A percentile compares a stretch with the other conserved stretches of the same genome.
These are phyloP conservation scores for Eimeria maxima DNA, from an alignment of 169 alveolate species.

Conservation along the genomic window DNA sequence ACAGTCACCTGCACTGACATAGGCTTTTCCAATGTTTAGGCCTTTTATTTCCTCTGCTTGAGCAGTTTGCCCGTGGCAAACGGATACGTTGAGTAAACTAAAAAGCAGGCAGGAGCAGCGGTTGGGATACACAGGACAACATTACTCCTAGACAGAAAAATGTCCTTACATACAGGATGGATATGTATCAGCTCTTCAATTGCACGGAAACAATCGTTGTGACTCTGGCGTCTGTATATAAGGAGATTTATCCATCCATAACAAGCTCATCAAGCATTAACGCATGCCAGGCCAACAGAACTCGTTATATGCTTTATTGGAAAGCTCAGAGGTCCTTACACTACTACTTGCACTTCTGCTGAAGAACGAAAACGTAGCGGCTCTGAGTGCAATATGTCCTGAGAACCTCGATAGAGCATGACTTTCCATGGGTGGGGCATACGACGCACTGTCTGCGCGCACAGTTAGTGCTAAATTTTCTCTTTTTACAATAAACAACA, in stretches of 20 bases:
- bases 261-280: no score
- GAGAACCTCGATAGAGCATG: not conserved
- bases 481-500: not conserved
- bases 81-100: not conserved
- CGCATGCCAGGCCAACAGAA: no score
- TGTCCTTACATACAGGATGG: no score
- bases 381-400: not conserved
- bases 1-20: not conserved
- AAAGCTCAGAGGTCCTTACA: not conserved
- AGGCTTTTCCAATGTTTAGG: not conserved
- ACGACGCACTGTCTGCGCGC: conserved; percentile 1
- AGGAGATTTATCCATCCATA: no score
- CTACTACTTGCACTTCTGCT: not conserved
- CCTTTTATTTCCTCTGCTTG: not conserved
- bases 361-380: no score
- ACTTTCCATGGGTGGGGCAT: not conserved
- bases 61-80: not conserved
- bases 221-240: no score
- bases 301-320: no score
- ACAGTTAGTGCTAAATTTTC: not conserved
- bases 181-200: no score
- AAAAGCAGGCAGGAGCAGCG: not conserved
- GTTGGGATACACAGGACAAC: not conserved
- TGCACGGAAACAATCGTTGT: no score
- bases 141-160: no score